Base-by-base conservation (phyloP, 441 rosid genomes). In the Rhodomyrtus psidioides region DNA sequence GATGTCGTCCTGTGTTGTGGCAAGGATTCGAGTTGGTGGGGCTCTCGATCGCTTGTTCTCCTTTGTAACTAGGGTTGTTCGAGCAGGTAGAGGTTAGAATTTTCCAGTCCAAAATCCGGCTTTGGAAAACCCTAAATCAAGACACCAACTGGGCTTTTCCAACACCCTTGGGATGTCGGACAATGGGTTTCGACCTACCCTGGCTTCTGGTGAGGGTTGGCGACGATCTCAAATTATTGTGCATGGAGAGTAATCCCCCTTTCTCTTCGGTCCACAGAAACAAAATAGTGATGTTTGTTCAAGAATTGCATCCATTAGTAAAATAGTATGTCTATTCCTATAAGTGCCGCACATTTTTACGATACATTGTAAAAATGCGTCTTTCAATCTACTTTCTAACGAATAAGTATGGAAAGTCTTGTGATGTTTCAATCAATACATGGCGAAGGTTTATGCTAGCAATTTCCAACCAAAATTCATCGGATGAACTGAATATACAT, bases 221-320 rank as follows among this genome's bases (percentile, higher is more conserved):
- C 0, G 6, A 16, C 0, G 5, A 27, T 16, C 42, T 4, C 1
- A 28, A 28, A 28, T 60, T 28, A 60, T 7, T 4, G 6, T 15
- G 74, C 23, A 28, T 16, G 1, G 7, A 60, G 30, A 16, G 42
- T 60, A 7, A 60, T 16, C 19, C 4, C 42, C n/a, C n/a, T n/a
- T n/a, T n/a, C n/a, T n/a, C n/a, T n/a, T n/a, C n/a, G n/a, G n/a
- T n/a, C n/a, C n/a, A n/a, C n/a, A n/a, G n/a, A n/a, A n/a, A n/a
- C 28, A 28, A 12, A 60, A 23, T 4, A 1, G 5, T 28, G 28
- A 28, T 6, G 7, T 16, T 4, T 28, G 74, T 23, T 60, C 0
- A 30, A 28, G 23, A 60, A 12, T 28, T 60, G 17, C 1, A 60
- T 1, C 0, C 0, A 1, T 16, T 8, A 28, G 42, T 27, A 27